These are phyloP conservation scores for Bipolaris sorokiniana DNA, from an alignment of 2,329 filamentous ascomycete species.

Conservation along the genomic window DNA sequence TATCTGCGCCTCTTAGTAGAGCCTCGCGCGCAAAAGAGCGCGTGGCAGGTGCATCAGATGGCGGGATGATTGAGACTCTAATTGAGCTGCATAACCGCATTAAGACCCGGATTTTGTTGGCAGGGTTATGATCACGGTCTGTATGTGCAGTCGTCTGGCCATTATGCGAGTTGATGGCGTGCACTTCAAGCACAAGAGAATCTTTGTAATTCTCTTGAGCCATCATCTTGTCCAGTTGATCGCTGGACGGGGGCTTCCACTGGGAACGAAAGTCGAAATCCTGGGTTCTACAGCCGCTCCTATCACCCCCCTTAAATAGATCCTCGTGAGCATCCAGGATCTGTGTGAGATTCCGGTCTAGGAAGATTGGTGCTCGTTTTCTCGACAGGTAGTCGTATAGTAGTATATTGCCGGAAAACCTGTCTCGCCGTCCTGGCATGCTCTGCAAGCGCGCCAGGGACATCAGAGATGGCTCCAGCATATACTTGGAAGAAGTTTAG, in stretches of 20 bases:
- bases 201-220: constrained; percentile 25
- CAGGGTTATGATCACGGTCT: neutral
- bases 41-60: constrained; percentile 1
- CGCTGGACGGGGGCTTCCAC: constrained; percentile 32
- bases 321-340: constrained; percentile 29
- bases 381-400: constrained; percentile 33
- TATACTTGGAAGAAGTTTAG: neutral
- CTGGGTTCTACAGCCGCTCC: neutral
- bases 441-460: constrained; percentile 15
- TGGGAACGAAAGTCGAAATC: constrained; percentile 8
- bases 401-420: constrained; percentile 32
- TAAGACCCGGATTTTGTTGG: constrained; percentile 10
- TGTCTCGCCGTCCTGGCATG: constrained; percentile 32
- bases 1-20: constrained; percentile 10
- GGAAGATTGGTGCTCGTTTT: constrained; percentile 31
- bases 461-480: neutral
- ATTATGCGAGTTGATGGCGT: constrained; percentile 17
- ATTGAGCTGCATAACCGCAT: constrained; percentile 10
- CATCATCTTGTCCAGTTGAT: constrained; percentile 38
- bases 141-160: neutral
- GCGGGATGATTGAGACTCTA: constrained; percentile 13
- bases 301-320: constrained; percentile 7
- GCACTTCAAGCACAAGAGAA: constrained; percentile 25
- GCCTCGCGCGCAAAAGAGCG: constrained; percentile 5
- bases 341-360: constrained; percentile 34